Evolutionary conservation across 345 rosid genomes (phyloP).

Genomic region (Aethionema arabicum): DNA sequence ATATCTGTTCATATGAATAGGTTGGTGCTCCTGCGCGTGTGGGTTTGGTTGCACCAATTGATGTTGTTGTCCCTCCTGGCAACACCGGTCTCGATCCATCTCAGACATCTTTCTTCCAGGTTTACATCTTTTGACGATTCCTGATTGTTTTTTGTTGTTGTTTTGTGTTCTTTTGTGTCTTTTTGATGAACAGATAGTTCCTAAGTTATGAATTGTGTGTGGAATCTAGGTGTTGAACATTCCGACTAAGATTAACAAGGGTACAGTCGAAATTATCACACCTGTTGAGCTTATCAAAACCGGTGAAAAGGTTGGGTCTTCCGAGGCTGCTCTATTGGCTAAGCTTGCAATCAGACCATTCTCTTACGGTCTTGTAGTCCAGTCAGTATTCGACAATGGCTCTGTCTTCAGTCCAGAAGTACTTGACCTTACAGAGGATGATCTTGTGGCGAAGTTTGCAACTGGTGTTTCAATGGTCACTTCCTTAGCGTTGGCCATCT

Average conservation of each 20-base stretch:
- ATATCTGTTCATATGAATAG: slow-evolving; percentile 36
- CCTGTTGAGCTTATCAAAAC: slow-evolving; percentile 78
- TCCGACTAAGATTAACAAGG: slow-evolving; percentile 85
- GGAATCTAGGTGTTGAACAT: slow-evolving; percentile 60
- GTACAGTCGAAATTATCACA: slow-evolving; percentile 78
- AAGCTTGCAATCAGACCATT: slow-evolving; percentile 79
- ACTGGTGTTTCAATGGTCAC: slow-evolving; percentile 84
- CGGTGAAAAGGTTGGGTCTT: slow-evolving; percentile 83
- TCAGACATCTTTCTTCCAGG: slow-evolving; percentile 99
- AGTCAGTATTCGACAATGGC: slow-evolving; percentile 76
- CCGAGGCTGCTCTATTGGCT: slow-evolving; percentile 75
- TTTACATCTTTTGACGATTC: neutral
- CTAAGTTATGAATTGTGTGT: neutral
- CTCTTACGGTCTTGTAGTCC: slow-evolving; percentile 79
- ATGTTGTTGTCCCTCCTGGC: slow-evolving; percentile 96
- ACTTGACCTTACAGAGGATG: slow-evolving; percentile 80
- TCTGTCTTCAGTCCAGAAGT: slow-evolving; percentile 95
- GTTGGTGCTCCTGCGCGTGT: slow-evolving; percentile 99
- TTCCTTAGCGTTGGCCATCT: slow-evolving; percentile 66
- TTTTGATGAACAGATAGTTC: neutral
- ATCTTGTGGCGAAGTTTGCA: slow-evolving; percentile 75
- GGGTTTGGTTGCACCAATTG: slow-evolving; percentile 93
- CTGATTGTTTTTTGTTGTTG: neutral
- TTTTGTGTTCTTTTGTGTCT: too few relatives aligned
- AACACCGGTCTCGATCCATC: slow-evolving; percentile 99